Evolutionary conservation across 1,139 yeast species (phyloP), one percentile per base, ranked within the genome.

Genomic region (Taphrina confusa): DNA sequence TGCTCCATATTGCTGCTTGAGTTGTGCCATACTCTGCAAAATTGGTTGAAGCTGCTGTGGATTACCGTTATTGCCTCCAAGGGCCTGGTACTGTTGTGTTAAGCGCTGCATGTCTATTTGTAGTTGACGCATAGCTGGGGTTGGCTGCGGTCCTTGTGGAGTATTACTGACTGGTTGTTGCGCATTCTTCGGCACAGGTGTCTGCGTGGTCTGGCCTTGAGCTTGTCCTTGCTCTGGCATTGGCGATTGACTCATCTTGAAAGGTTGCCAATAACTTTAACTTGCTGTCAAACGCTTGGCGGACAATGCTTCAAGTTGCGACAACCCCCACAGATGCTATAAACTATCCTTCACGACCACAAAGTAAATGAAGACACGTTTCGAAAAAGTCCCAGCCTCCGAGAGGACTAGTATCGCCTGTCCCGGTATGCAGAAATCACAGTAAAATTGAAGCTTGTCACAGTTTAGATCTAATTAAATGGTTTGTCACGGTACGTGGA

Each of bases 91-190:
- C 45, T 54, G 58, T 16, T 42, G 51, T 28, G 51, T 34, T 18
- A 54, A 12, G 20, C 51, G 51, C 18, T 54, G 58, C 44, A 54
- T 46, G 11, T 54, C 58, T 9, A 37, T 44, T 28, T 34, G 51
- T 16, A 54, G 36, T 14, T 46, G 58, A 11, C 51, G 31, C 44
- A 54, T 54, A n/a, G 58, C 58, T 4, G 58, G 51, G 4, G 56
- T 37, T n/a, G 56, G 56, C 14, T 27, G 56, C 6, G 56, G 56
- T n/a, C 45, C 56, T 12, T 36, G 33, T 16, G 37, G 51, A 14
- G 42, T 23, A 14, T 27, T 18, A n/a, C 25, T 34, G 9, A 23
- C 39, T 2, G 50, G 34, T 12, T 40, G 39, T 12, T 37, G 56
- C 4, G 20, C 31, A 12, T 34, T 27, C 34, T 52, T 44, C 16